Evolutionary conservation across 345 rosid genomes (phyloP).

Genomic region (Eucalyptus cloeziana): DNA sequence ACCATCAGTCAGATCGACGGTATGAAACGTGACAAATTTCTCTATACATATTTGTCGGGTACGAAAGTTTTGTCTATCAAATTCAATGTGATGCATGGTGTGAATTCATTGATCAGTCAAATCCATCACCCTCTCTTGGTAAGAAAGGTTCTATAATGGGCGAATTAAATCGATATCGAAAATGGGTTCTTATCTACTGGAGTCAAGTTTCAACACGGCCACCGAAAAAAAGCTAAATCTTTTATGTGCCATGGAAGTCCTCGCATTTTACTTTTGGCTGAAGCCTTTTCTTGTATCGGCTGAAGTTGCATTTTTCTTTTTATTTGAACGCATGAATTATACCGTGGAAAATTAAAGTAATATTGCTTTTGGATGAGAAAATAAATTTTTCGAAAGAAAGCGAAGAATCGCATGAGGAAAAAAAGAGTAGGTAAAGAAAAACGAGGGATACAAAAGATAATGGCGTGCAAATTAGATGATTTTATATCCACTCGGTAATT

Average conservation of each 20-base stretch:
- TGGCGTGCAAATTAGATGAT: not conserved
- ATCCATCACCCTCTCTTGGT: not conserved
- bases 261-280: not conserved
- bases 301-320: not conserved
- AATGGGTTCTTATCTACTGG: not conserved
- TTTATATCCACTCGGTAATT: not conserved
- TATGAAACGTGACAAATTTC: not conserved
- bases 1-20: fast-evolving
- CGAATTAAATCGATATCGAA: not conserved
- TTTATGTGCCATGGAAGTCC: not conserved
- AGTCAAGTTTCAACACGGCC: not conserved
- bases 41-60: not conserved
- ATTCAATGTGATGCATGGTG: not conserved
- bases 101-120: not conserved
- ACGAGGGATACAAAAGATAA: not conserved
- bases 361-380: not conserved
- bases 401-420: not conserved
- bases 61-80: not conserved
- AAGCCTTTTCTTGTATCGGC: not conserved
- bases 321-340: not conserved
- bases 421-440: not conserved
- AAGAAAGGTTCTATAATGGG: not conserved
- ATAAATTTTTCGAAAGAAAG: not conserved
- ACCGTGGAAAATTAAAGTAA: not conserved
- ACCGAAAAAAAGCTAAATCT: not conserved